These are phyloP conservation scores for Prunus davidiana DNA, from an alignment of 306 rosid genomes.

Conservation along the genomic window DNA sequence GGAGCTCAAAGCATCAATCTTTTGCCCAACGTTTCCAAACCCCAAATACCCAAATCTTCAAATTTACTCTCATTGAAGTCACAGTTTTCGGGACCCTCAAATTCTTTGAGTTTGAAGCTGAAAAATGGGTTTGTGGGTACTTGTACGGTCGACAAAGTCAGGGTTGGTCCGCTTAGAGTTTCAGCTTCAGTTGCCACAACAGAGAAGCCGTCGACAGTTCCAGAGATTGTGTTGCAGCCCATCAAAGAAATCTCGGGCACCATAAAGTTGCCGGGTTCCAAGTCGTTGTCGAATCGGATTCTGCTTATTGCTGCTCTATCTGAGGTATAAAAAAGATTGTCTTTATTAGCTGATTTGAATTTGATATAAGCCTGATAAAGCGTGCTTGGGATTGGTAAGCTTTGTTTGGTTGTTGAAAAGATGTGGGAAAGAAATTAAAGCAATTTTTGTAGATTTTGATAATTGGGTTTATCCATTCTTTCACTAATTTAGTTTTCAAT, in stretches of 20 bases:
- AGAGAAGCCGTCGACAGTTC: conserved; percentile 70
- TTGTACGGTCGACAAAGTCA: conserved; percentile 25
- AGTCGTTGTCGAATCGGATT: conserved; percentile 89
- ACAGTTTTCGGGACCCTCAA: conserved; percentile 42
- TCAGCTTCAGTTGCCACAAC: conserved; percentile 65
- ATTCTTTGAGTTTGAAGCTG: conserved; percentile 41
- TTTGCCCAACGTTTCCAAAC: conserved; percentile 40
- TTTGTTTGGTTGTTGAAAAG: conserved; percentile 11
- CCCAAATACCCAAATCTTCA: conserved; percentile 54
- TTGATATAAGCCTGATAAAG: background rate
- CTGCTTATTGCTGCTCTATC: conserved; percentile 96
- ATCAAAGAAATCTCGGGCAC: conserved; percentile 82
- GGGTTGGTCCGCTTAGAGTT: conserved; percentile 35
- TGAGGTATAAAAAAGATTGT: conserved; percentile 55
- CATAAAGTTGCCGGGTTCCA: conserved; percentile 87
- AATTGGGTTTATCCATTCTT: background rate
- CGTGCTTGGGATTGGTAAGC: background rate
- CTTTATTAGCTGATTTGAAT: background rate
- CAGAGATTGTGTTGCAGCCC: conserved; percentile 92
- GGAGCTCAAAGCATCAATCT: conserved; percentile 52
- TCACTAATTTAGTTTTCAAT: background rate
- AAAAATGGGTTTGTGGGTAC: conserved; percentile 28
- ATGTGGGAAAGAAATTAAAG: background rate
- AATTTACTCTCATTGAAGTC: conserved; percentile 52
- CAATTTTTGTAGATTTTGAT: background rate